Percentiles rank a stretch among this genome's conserved stretches.
Evolutionary conservation across 1,284 basidiomycete genomes (phyloP).

Genomic region (Rhodofomes roseus): DNA sequence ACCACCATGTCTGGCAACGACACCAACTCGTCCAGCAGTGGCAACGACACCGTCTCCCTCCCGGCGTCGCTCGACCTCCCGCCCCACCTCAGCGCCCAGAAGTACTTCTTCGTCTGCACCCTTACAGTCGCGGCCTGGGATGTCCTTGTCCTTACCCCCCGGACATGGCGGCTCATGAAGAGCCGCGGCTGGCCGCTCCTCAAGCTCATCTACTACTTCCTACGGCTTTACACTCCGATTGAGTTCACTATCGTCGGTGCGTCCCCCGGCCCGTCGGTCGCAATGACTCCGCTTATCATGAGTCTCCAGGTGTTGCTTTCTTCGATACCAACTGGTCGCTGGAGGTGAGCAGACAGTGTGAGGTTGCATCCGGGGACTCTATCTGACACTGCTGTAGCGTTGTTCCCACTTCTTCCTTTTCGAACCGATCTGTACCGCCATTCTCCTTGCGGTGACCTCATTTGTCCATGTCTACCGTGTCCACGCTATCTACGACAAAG

Average conservation of each 20-base stretch:
- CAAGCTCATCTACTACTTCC: constrained; percentile 70
- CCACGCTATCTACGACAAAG: constrained; percentile 71
- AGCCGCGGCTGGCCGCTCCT: constrained; percentile 71
- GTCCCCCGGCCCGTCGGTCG: constrained; percentile 20
- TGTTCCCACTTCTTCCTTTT: constrained; percentile 76
- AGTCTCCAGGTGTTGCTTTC: constrained; percentile 64
- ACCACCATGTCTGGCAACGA: constrained; percentile 17
- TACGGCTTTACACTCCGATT: constrained; percentile 69
- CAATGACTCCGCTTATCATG: constrained; percentile 1
- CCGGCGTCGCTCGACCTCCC: constrained; percentile 63
- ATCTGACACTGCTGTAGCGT: constrained; percentile 31
- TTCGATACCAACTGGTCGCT: constrained; percentile 69
- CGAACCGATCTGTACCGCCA: constrained; percentile 77
- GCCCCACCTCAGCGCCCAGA: constrained; percentile 75
- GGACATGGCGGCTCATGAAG: constrained; percentile 68
- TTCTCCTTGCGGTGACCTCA: constrained; percentile 71
- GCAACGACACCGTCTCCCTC: constrained; percentile 30
- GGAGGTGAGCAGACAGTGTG: constrained; percentile 35
- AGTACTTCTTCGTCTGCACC: constrained; percentile 83
- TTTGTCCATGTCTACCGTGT: constrained; percentile 70
- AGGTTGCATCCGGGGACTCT: constrained; percentile 4
- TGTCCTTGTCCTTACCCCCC: constrained; percentile 73
- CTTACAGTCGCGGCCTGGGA: constrained; percentile 85
- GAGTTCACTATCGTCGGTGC: constrained; percentile 74
- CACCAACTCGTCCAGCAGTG: constrained; percentile 14